Base-by-base conservation (phyloP, 345 rosid species). In the Lepidium aucheri region DNA sequence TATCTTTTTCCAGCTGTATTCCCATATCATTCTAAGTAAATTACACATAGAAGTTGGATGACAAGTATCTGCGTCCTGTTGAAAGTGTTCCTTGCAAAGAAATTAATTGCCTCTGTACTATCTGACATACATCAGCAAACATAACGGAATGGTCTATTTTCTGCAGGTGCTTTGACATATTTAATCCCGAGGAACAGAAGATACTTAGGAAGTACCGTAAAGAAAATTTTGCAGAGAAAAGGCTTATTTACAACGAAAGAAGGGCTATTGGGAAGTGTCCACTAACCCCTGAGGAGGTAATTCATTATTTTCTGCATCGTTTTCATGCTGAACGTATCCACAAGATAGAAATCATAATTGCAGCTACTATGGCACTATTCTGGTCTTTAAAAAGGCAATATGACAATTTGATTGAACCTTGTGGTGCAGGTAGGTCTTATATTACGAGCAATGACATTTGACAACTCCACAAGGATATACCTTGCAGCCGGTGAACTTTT, bases 401-500 rank as follows among this genome's bases (percentile, higher is more conserved):
- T 67, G 50, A 64, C 71, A 58, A 43, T 46, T 47, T 24, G 17
- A 35, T 50, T 40, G 59, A 46, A 73, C 62, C 75, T 71, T 18
- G 22, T 52, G 41, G 41, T 82, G 77, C 83, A 95, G 97, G 99
- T 95, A 74, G 97, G 96, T 54, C 91, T 91, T 72, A 73, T 91
- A 70, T 77, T 95, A 69, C 88, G 76, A 61, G 96, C 95, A 51
- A 82, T 91, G 95, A 90, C 89, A 18, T 95, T 95, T 55, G 87
- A 84, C 78, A 91, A 95, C 80, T 77, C 97, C 68, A 87, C 97
- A 49, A 77, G 87, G 73, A 87, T 95, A 78, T 89, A 85, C 76
- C 75, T 95, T 75, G 99, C 99, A 47, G 96, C 99, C 28, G 97
- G 99, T 54, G 95, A 91, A 43, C 74, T 95, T 61, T 91, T 89